Evolutionary conservation across 257 asterid species (phyloP).

Genomic region (Solanum sejunctum): DNA sequence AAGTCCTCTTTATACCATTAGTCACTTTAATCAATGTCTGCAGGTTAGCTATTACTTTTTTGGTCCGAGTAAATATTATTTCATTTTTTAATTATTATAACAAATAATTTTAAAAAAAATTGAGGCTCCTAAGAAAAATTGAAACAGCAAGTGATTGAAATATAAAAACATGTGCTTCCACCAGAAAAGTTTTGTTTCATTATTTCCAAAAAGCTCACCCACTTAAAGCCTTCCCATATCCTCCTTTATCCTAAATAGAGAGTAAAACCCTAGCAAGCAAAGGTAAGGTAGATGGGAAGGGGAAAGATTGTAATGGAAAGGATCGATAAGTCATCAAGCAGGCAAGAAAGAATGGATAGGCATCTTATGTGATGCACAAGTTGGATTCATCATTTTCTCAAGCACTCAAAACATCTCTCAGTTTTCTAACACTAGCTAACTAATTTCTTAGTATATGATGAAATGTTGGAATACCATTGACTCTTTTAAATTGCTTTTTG

Average conservation of each 20-base stretch:
- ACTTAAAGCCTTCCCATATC: neutral
- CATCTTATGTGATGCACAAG: slow-evolving; percentile 29
- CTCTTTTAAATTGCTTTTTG: neutral
- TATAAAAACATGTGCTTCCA: neutral
- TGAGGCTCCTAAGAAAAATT: too few relatives aligned
- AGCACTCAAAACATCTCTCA: slow-evolving; percentile 20
- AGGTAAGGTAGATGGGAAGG: slow-evolving; percentile 15
- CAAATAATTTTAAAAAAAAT: too few relatives aligned
- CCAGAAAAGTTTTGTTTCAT: neutral
- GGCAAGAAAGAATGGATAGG: slow-evolving; percentile 23
- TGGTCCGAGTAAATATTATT: too few relatives aligned
- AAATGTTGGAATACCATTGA: neutral
- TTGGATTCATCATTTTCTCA: slow-evolving; percentile 25
- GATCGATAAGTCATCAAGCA: slow-evolving; percentile 23
- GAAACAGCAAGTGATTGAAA: too few relatives aligned
- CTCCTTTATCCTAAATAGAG: too few relatives aligned
- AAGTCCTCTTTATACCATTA: too few relatives aligned
- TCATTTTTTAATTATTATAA: too few relatives aligned
- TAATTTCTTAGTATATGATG: too few relatives aligned
- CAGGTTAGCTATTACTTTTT: too few relatives aligned
- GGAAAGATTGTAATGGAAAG: slow-evolving; percentile 25
- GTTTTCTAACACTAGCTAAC: slow-evolving; percentile 18
- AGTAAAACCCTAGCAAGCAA: slow-evolving; percentile 8
- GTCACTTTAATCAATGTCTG: too few relatives aligned
- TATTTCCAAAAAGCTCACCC: neutral